These are phyloP conservation scores for Aspergillus sp. DNA, from an alignment of 2,329 filamentous ascomycete species.

Conservation along the genomic window DNA sequence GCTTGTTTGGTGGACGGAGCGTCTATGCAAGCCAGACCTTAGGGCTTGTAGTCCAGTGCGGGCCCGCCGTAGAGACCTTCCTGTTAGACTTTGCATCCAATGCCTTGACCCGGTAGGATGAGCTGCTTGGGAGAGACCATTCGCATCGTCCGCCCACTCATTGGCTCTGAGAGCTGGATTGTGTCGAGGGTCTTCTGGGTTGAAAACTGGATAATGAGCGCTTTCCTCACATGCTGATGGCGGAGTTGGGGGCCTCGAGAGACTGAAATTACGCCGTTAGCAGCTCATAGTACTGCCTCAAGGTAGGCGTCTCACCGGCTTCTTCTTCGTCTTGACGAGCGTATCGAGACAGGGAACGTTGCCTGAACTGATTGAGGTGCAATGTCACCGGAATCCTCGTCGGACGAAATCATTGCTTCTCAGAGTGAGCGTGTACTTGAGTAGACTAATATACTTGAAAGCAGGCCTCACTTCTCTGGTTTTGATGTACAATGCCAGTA, in stretches of 20 bases:
- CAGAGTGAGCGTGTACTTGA: neutral
- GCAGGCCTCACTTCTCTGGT: neutral
- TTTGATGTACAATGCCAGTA: neutral
- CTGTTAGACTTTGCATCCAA: constrained; percentile 33
- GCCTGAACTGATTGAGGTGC: constrained; percentile 22
- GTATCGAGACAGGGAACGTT: constrained; percentile 27
- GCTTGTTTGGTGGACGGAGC: constrained; percentile 11
- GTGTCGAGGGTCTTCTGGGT: constrained; percentile 42
- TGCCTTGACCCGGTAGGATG: constrained; percentile 25
- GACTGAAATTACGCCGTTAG: constrained; percentile 11
- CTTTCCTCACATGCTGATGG: constrained; percentile 37
- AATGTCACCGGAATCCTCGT: constrained; percentile 5
- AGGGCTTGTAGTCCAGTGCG: constrained; percentile 38
- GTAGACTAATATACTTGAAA: neutral
- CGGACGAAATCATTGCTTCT: constrained; percentile 12
- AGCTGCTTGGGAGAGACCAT: constrained; percentile 19
- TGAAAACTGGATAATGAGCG: constrained; percentile 41
- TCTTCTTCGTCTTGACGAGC: constrained; percentile 24
- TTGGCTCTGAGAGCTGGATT: constrained; percentile 30
- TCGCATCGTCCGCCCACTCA: constrained; percentile 19
- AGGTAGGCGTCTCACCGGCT: constrained; percentile 25
- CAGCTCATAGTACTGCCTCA: neutral
- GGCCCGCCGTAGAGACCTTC: constrained; percentile 37
- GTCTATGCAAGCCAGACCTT: constrained; percentile 32
- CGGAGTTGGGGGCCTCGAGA: constrained; percentile 15